Evolutionary conservation across 1,139 yeast genomes (phyloP).

Genomic region (Kluyveromyces marxianus): DNA sequence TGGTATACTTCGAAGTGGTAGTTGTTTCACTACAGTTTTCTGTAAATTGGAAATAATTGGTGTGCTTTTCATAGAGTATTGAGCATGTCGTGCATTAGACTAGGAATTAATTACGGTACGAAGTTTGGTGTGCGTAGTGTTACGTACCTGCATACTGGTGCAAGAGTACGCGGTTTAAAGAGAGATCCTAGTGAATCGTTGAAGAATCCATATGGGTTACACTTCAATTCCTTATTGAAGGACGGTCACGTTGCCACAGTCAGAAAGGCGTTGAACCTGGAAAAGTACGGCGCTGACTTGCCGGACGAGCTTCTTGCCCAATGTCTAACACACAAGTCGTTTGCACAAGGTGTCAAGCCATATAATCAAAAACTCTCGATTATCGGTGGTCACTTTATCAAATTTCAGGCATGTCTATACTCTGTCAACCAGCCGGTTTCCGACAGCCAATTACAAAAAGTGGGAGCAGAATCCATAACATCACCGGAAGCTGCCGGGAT

Average conservation of each 20-base stretch:
- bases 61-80: too few relatives aligned
- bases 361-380: slow-evolving; percentile 78
- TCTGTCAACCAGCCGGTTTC: slow-evolving; percentile 28
- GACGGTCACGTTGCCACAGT: slow-evolving; percentile 35
- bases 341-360: slow-evolving; percentile 84
- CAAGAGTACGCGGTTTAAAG: slow-evolving; percentile 64
- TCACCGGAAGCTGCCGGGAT: slow-evolving; percentile 10
- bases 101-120: not conserved
- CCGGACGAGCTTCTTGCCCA: slow-evolving; percentile 48
- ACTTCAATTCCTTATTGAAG: slow-evolving; percentile 45
- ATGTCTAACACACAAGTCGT: slow-evolving; percentile 84
- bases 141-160: slow-evolving; percentile 44
- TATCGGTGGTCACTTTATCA: slow-evolving; percentile 69
- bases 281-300: slow-evolving; percentile 21
- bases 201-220: slow-evolving; percentile 47
- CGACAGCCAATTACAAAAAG: not conserved
- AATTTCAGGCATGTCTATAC: slow-evolving; percentile 48
- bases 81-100: not conserved
- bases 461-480: slow-evolving; percentile 18
- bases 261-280: slow-evolving; percentile 30
- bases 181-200: slow-evolving; percentile 66
- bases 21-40: too few relatives aligned
- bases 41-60: too few relatives aligned
- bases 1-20: too few relatives aligned
- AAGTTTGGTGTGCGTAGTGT: slow-evolving; percentile 13